Conservation (phyloP, 169 alveolate genomes). For the Plasmodium berghei region DNA sequence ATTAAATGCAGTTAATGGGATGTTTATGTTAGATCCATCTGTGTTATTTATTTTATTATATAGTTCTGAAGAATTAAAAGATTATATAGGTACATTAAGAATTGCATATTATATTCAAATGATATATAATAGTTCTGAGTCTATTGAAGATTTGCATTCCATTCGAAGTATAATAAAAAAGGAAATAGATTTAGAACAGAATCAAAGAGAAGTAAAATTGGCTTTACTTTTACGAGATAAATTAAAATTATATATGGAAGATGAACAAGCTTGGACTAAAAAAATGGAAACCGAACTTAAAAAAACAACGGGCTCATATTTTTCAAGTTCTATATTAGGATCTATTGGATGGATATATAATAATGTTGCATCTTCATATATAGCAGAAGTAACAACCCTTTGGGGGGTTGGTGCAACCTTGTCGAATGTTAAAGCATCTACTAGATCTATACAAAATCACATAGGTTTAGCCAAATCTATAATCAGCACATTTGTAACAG, state of each 20-base stretch:
- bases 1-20: conserved; percentile 53
- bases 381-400: conserved; percentile 83
- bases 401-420: conserved; percentile 85
- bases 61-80: conserved; percentile 82
- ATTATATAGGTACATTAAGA: conserved; percentile 81
- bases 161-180: conserved; percentile 1
- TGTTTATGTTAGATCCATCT: conserved; percentile 78
- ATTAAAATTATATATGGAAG: conserved; percentile 71
- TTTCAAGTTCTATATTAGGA: conserved; percentile 80
- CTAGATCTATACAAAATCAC: conserved; percentile 71
- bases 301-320: conserved; percentile 62
- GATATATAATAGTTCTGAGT: conserved; percentile 6
- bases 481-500: conserved; percentile 44
- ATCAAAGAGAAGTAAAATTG: conserved; percentile 77
- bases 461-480: conserved; percentile 22
- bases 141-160: conserved; percentile 48
- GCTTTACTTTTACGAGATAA: conserved; percentile 78
- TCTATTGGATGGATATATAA: conserved; percentile 87
- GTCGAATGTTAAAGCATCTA: conserved; percentile 80
- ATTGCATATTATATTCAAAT: conserved; percentile 67
- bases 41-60: conserved; percentile 82
- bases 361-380: conserved; percentile 78
- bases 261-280: conserved; percentile 31
- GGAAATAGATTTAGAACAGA: conserved; percentile 80
- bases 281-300: conserved; percentile 66